Evolutionary conservation across 2,329 filamentous ascomycete genomes (phyloP).

Genomic region (Diaporthe vaccinii): DNA sequence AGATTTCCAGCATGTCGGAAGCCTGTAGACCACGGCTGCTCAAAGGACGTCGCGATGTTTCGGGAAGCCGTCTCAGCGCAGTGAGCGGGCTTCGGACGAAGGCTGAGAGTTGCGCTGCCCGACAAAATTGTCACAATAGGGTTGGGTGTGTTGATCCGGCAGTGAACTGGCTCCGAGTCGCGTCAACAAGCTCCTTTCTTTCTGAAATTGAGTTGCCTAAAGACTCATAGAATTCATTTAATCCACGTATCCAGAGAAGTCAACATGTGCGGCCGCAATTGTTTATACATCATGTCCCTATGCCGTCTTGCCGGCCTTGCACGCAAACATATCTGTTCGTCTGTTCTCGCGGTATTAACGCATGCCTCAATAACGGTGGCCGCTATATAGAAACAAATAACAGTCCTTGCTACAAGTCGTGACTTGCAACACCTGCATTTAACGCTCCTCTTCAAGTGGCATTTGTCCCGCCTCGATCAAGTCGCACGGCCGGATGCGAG

Average conservation of each 20-base stretch:
- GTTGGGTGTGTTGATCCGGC: background rate
- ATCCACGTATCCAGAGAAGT: too few species aligned
- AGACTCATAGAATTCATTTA: too few species aligned
- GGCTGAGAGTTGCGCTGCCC: background rate
- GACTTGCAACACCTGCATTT: background rate
- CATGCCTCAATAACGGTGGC: background rate
- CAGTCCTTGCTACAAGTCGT: background rate
- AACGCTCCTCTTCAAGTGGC: too few species aligned
- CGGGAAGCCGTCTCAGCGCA: slow-evolving; percentile 16
- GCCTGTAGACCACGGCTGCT: slow-evolving; percentile 1
- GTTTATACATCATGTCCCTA: background rate
- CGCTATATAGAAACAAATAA: too few species aligned
- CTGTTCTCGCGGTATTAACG: too few species aligned
- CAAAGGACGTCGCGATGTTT: background rate
- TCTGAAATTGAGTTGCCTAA: too few species aligned
- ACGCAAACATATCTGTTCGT: background rate
- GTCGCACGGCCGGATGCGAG: background rate
- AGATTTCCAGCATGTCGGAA: slow-evolving; percentile 3
- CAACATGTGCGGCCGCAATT: background rate
- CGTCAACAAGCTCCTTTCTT: background rate
- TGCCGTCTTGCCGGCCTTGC: too few species aligned
- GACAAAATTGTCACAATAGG: background rate
- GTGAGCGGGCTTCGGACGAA: slow-evolving; percentile 7
- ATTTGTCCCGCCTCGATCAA: background rate
- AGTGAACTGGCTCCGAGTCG: background rate